Evolutionary conservation across 2,329 filamentous ascomycete species (phyloP), one percentile per base, ranked within the genome.

Genomic region (Rhynchosporium agropyri): DNA sequence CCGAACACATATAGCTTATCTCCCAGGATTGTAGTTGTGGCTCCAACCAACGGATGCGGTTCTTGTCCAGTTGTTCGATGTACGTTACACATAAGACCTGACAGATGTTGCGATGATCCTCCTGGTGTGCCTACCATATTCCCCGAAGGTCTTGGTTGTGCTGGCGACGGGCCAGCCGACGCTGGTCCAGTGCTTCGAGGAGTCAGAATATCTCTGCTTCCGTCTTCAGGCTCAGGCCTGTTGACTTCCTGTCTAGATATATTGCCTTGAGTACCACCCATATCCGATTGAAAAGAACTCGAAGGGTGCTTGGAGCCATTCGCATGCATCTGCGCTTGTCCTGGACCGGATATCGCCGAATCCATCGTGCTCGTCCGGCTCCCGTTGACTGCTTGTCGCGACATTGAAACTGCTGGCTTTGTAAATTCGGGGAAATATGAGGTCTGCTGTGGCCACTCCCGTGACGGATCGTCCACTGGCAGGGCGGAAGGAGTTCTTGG

Each of bases 1-100:
- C 95, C 95, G 79, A 98, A 99, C 3, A 98, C 93, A 75, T 97
- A 99, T 28, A 99, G 82, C 76, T 96, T 97, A 76, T 99, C 95
- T 33, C 94, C 95, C 1, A 99, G 77, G 54, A 98, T 91, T 0
- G 95, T 98, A 0, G 95, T 98, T 0, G 95, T 97, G 4, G 95
- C 94, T 38, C 95, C 95, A 0, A 99, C 95, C 2, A 98, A 80
- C 2, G 95, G 90, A 72, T 91, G 92, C 2, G 95, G 95, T 74
- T 98, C 93, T 65, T 88, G 87, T 42, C 95, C 95, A 0, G 94
- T 98, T 1, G 95, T 98, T 67, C 93, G 81, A 70, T 88, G 85
- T n/a, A 89, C 86, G 73, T 89, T 89, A 72, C 86, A 89, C 85
- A 89, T 88, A 60, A 89, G 74, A 0, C 86, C 86, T 0, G 86